A percentile compares a stretch with the other conserved stretches of the same genome.
These are phyloP conservation scores for Coprinellus micaceus DNA, from an alignment of 768 basidiomycete species.

Conservation along the genomic window DNA sequence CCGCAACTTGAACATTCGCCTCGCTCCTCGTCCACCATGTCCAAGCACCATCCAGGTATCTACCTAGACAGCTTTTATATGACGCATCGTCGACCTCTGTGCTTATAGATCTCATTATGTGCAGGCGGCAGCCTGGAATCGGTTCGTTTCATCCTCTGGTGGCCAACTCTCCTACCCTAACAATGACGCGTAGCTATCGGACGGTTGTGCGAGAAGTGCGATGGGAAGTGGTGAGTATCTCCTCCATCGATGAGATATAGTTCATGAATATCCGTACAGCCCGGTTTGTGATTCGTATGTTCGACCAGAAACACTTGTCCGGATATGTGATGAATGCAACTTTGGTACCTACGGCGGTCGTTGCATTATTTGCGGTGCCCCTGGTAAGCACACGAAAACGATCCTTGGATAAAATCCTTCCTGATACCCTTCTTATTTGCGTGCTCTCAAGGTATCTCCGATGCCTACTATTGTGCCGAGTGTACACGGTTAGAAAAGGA, in stretches of 20 bases:
- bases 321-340: conserved; percentile 99
- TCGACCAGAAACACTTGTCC: conserved; percentile 93
- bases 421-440: neutral
- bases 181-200: conserved; percentile 71
- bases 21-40: conserved; percentile 45
- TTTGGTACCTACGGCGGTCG: conserved; percentile 97
- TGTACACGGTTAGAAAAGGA: conserved; percentile 97
- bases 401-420: neutral
- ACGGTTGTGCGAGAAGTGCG: conserved; percentile 97
- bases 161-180: conserved; percentile 1
- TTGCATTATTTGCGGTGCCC: conserved; percentile 96
- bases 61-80: conserved; percentile 22
- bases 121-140: conserved; percentile 94
- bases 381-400: conserved; percentile 51
- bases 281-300: conserved; percentile 99
- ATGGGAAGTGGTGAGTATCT: conserved; percentile 89
- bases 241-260: neutral
- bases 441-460: conserved; percentile 75
- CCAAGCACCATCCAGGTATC: conserved; percentile 87
- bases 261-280: conserved; percentile 38
- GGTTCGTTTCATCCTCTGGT: conserved; percentile 42
- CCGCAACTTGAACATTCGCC: neutral
- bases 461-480: conserved; percentile 98
- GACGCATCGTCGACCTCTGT: neutral
- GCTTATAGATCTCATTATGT: conserved; percentile 89